Evolutionary conservation across 129 eudicot species (phyloP).

Genomic region (Cynara cardunculus): DNA sequence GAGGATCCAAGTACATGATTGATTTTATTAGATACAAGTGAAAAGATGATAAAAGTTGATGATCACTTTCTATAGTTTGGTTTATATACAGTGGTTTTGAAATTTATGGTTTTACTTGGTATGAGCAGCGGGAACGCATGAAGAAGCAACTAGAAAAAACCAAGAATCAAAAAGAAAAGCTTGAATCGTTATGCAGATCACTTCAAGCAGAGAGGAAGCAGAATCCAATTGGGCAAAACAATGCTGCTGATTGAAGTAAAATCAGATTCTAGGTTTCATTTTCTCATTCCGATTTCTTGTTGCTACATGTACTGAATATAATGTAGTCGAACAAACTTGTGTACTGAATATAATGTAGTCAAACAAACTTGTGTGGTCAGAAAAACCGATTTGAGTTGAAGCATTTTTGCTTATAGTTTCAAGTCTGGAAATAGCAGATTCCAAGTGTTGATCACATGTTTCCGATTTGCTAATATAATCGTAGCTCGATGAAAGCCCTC

Average conservation of each 20-base stretch:
- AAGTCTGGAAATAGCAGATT: slow-evolving; percentile 8
- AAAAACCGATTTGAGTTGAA: slow-evolving; percentile 16
- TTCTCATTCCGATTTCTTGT: slow-evolving; percentile 11
- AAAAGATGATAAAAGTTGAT: no score
- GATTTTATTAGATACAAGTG: no score
- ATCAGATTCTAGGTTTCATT: slow-evolving; percentile 8
- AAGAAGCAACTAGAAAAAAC: slow-evolving; percentile 92
- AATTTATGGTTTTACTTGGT: not conserved
- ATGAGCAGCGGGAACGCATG: slow-evolving; percentile 79
- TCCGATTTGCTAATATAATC: not conserved
- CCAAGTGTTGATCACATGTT: not conserved
- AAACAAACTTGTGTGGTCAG: slow-evolving; percentile 8
- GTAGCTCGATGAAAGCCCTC: slow-evolving; percentile 6
- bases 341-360: slow-evolving; percentile 8
- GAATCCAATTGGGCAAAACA: slow-evolving; percentile 33
- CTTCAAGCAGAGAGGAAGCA: slow-evolving; percentile 93
- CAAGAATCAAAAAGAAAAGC: slow-evolving; percentile 83
- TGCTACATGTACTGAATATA: slow-evolving; percentile 15
- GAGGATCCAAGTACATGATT: not conserved
- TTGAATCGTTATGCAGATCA: slow-evolving; percentile 82
- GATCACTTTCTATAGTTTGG: no score
- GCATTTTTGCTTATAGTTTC: slow-evolving; percentile 13
- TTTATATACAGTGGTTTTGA: not conserved
- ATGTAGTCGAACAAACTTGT: not conserved
- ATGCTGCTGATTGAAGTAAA: slow-evolving; percentile 35